These are phyloP conservation scores for Solanum hybrid DNA, from an alignment of 305 asterid species.

Conservation along the genomic window DNA sequence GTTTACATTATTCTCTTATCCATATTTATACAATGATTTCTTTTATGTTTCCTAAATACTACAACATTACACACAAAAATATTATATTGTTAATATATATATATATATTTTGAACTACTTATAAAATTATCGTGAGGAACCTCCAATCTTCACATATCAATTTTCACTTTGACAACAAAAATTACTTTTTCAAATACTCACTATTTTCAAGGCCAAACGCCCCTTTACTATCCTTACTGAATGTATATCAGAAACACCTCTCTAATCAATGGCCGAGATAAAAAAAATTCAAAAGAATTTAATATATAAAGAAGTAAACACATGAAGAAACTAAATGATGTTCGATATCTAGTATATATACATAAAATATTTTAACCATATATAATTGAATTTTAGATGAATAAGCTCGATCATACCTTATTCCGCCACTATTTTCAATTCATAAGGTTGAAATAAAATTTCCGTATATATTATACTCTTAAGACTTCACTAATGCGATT, in stretches of 20 bases:
- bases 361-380: not conserved
- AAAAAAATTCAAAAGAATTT: not conserved
- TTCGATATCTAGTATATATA: not conserved
- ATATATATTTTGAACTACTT: not conserved
- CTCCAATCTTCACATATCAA: not conserved
- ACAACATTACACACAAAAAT: not conserved
- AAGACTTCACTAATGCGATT: not conserved
- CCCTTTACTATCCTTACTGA: not conserved
- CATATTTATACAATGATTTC: not conserved
- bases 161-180: not conserved
- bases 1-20: not conserved
- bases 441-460: not conserved
- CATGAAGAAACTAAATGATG: fast-evolving
- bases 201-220: not conserved
- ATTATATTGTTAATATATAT: not conserved
- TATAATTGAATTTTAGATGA: not conserved
- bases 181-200: not conserved
- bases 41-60: not conserved
- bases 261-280: not conserved
- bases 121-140: not conserved
- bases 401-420: fast-evolving
- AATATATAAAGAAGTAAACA: not conserved
- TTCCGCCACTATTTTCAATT: fast-evolving
- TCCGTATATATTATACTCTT: not conserved
- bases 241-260: not conserved